These are phyloP conservation scores for Wallacemonas rigidus DNA, from an alignment of 208 protist genomes.

Conservation along the genomic window DNA sequence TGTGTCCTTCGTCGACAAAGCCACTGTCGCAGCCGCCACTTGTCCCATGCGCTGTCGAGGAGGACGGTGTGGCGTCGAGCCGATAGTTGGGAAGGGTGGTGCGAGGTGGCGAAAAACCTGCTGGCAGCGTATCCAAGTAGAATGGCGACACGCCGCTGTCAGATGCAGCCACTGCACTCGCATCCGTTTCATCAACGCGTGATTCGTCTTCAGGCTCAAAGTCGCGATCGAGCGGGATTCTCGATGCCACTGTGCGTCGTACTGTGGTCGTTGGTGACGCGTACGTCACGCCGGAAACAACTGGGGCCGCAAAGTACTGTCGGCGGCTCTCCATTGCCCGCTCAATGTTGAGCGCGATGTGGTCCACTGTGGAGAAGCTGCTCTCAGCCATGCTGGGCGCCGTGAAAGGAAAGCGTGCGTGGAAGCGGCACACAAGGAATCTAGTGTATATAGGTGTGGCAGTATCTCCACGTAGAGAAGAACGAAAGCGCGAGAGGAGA, in stretches of 20 bases:
- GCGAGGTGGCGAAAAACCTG: neutral
- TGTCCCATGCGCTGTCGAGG: too few relatives aligned
- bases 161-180: neutral
- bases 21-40: too few relatives aligned
- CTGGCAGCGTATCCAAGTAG: neutral
- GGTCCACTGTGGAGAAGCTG: neutral
- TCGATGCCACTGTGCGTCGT: too few relatives aligned
- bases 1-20: too few relatives aligned
- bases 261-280: too few relatives aligned
- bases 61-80: too few relatives aligned
- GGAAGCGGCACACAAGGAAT: neutral
- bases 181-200: neutral
- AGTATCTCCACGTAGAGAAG: too few relatives aligned
- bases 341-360: conserved; percentile 1
- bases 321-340: conserved; percentile 12
- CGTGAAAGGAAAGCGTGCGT: neutral
- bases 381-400: neutral
- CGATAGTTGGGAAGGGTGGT: neutral
- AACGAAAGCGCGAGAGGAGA: too few relatives aligned
- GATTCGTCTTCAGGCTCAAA: too few relatives aligned
- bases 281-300: conserved; percentile 6
- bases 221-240: too few relatives aligned
- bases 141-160: neutral
- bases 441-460: too few relatives aligned
- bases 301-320: conserved; percentile 8